Evolutionary conservation across 1,284 basidiomycete species (phyloP), one percentile per base, ranked within the genome.

Genomic region (Ganoderma sp.): DNA sequence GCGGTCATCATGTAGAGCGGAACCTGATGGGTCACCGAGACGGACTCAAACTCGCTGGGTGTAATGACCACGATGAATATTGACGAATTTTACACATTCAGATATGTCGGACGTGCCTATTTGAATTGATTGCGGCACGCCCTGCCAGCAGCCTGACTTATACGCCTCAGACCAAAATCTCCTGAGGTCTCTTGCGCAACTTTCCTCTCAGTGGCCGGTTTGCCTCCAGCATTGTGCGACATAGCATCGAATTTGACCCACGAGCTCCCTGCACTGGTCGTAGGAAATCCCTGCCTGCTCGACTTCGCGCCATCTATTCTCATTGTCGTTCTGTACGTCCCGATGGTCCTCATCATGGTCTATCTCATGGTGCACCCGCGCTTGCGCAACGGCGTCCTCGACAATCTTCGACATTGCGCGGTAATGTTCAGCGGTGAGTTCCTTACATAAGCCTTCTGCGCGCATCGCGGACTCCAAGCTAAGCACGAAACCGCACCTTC

Each of bases 301-400:
- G 69, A 63, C 61, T 58, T 67, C n/a, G 67, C 45, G 4, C 59
- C 52, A 3, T 66, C 67, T 1, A 60, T 66, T n/a, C 43, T 70
- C 6, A 68, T 74, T 25, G 63, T 67, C 8, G n/a, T 69, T 5
- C 66, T 72, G 3, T 73, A 73, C 64, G 74, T 62, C 2, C 19
- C 69, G 15, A 34, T 74, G 28, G 39, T 73, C 17, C 68, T 71
- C 2, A 22, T 74, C 28, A 65, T 52, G 5, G 2, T 74, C 2
- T 75, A 67, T 43, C 71, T 74, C 8, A 34, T 73, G 15, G 52
- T 62, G 14, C 37, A 63, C 19, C 64, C 54, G 2, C 45, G 58
- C 2, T 73, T 75, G 14, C 69, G 75, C 14, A 74, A 61, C 19
- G 34, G 64, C 12, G 61, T 68, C 1, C 52, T 72, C 69, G 10